These are phyloP conservation scores for Solanum arcanum DNA, from an alignment of 257 asterid genomes.

Conservation along the genomic window DNA sequence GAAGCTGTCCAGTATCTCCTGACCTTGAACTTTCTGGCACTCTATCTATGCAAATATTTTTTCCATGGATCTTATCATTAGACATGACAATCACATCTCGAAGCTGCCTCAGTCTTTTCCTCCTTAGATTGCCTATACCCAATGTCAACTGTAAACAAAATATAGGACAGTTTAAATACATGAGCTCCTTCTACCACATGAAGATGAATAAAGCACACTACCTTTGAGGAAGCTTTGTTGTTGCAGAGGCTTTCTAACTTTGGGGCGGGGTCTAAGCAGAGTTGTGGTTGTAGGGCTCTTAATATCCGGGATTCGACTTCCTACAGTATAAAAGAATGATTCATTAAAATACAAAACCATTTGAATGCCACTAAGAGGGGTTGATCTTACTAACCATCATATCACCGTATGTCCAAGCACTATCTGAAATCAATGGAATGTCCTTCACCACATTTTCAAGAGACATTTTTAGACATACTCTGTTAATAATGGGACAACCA, in stretches of 20 bases:
- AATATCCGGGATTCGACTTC: constrained; percentile 94
- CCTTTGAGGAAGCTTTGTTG: constrained; percentile 46
- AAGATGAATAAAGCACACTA: constrained; percentile 9
- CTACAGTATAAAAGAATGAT: constrained; percentile 35
- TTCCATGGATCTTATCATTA: constrained; percentile 42
- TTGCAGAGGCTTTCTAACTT: constrained; percentile 53
- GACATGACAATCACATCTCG: constrained; percentile 48
- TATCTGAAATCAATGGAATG: constrained; percentile 69
- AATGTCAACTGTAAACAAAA: constrained; percentile 53
- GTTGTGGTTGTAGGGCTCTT: constrained; percentile 87
- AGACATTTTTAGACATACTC: constrained; percentile 72
- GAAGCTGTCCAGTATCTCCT: constrained; percentile 43
- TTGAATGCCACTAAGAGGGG: constrained; percentile 3
- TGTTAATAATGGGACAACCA: constrained; percentile 46
- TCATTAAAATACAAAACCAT: constrained; percentile 5
- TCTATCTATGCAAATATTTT: constrained; percentile 55
- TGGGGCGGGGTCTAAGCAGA: constrained; percentile 71
- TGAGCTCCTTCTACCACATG: neutral
- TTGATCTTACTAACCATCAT: constrained; percentile 61
- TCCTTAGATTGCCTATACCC: constrained; percentile 51
- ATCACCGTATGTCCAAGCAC: constrained; percentile 96
- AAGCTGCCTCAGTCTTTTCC: constrained; percentile 58
- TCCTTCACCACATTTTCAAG: constrained; percentile 92
- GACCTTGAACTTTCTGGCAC: constrained; percentile 52
- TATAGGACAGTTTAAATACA: neutral